phyloP scores from a whole-genome alignment of 2,329 filamentous ascomycete species.

The Cercospora janseana region DNA sequence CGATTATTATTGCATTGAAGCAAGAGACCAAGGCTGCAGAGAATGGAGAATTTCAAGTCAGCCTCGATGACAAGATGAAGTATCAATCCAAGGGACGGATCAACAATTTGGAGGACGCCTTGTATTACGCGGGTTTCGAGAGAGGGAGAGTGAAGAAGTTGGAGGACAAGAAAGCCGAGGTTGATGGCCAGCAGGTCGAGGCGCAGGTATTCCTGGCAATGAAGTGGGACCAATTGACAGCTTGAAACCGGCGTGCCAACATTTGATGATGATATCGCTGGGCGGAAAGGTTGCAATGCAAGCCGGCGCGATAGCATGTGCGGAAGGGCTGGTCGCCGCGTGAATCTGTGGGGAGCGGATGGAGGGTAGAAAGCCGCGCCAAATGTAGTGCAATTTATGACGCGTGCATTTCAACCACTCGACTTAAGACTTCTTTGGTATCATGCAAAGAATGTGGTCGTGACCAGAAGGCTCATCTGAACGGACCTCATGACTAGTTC shows the following conservation, averaged over 20 bases:
- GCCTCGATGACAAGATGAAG: slow-evolving; percentile 31
- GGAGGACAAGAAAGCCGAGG: slow-evolving; percentile 23
- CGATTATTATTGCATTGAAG: slow-evolving; percentile 29
- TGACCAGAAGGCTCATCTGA: background rate
- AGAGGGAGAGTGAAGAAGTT: slow-evolving; percentile 29
- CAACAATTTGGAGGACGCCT: slow-evolving; percentile 26
- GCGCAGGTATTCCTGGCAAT: slow-evolving; percentile 32
- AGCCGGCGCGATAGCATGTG: too few species aligned
- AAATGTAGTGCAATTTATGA: too few species aligned
- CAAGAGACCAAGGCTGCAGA: slow-evolving; percentile 18
- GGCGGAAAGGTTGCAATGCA: too few species aligned
- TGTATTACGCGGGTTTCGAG: slow-evolving; percentile 34
- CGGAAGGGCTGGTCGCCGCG: too few species aligned
- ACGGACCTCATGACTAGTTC: background rate
- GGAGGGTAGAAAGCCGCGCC: too few species aligned
- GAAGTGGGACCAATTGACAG: slow-evolving; percentile 33
- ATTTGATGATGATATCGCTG: too few species aligned
- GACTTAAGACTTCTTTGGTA: too few species aligned
- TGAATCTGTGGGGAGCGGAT: too few species aligned
- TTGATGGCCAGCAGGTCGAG: slow-evolving; percentile 25
- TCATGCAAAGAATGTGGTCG: too few species aligned
- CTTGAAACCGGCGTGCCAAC: too few species aligned
- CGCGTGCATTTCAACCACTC: too few species aligned
- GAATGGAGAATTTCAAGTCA: slow-evolving; percentile 22
- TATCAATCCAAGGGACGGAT: slow-evolving; percentile 29